Base-by-base conservation (phyloP, 1,284 basidiomycete genomes). In the Phaffia rhodozyma region DNA sequence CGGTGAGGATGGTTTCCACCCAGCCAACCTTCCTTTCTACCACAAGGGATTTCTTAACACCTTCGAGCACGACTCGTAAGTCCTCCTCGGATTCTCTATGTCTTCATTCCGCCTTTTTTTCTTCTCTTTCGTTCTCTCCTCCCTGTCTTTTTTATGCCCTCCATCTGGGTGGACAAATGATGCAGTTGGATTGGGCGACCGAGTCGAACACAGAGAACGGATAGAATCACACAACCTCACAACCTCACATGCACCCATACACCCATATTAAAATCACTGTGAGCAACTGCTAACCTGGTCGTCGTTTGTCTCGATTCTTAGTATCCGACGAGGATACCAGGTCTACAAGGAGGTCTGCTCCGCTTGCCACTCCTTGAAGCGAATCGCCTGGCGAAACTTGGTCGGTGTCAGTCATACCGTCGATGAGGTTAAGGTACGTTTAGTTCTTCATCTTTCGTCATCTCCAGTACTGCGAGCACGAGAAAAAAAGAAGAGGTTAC, bases 281-380 rank as follows among this genome's bases (percentile, higher is more conserved):
- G 13, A 21, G 23, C 34, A 18, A 13, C 6, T 57, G n/a, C 56
- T 62, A 38, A 57, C 23, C 5, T 29, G 29, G 7, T 53, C 38
- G 16, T 57, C 21, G 25, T 55, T 32, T 51, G 21, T 49, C 25
- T 11, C 48, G 6, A 50, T n/a, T 54, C 48, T 27, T 60, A 93
- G 91, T 74, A 97, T 99, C 75, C 91, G 96, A 73, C 86, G 96
- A 74, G 96, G 96, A 34, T 98, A 96, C 82, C 88, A 91, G 78
- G 96, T 99, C 60, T 99, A 99, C 82, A 90, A 92, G 67, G 94
- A 98, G 79, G 96, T 99, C 66, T 98, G 96, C 77, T 89, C 94
- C 6, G 90, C 96, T 21, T 99, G 96, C 79, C 96, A 99, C 78
- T 98, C 96, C 56, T 86, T 99, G 66, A 91, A 98, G 81, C 91